Base-by-base conservation (phyloP, 352 stramenopile genomes). In the Phytophthora meadii region DNA sequence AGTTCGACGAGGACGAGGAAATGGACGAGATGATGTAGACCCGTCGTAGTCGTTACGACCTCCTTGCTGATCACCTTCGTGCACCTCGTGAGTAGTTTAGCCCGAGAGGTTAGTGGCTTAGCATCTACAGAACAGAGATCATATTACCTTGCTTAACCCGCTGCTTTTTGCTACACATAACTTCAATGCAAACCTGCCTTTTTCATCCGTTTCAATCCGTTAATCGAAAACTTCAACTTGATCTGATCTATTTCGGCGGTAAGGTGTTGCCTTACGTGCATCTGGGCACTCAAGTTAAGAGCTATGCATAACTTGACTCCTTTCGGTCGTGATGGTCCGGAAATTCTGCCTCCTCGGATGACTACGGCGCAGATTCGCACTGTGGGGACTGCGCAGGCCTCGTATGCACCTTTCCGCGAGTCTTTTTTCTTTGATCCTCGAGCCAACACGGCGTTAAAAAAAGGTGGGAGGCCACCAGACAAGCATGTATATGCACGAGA, bases 1-100 rank as follows among this genome's bases (percentile, higher is more conserved):
- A 99, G 74, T 98, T 98, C 74, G 95, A 98, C 64, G 94, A 98
- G 76, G 93, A 97, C 61, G 94, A 98, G 68, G 91, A 97, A 58
- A 97, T 97, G 78, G 90, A 97, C 70, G 89, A 97, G 77, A 96
- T 96, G 87, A 95, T 95, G 87, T 95, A 95, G 76, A 86, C 30
- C 30, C 52, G 74, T 73, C 58, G 70, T 79, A 70, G 54, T 66
- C 44, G 47, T 70, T 75, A 72, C 65, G 74, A 61, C 65, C 62
- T 69, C 62, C 61, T 74, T 82, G 69, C 69, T 73, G 70, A 77
- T 57, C 64, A 64, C 52, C 55, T 75, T 64, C 47, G 56, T 76
- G 51, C 54, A 72, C 65, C 59, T 70, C 61, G 60, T 77, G 74
- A 67, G 76, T 82, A 88, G 71, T 71, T 84, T 84, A 80, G 84